Percentiles rank a stretch among this genome's conserved stretches.
Evolutionary conservation across 75 land plant species (phyloP).

Genomic region (Pseudotsuga menziesii): DNA sequence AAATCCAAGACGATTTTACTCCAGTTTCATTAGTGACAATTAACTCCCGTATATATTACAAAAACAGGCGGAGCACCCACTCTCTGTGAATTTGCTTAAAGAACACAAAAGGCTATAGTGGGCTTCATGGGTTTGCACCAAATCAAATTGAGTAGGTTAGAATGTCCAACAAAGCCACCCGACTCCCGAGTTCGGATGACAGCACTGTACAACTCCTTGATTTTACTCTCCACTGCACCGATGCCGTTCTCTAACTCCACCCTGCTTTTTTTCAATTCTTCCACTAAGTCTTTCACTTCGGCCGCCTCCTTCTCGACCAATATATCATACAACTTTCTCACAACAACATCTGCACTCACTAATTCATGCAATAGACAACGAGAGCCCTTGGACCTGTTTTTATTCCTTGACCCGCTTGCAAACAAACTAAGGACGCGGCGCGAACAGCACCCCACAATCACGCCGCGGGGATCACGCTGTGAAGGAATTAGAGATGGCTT

Average conservation of each 20-base stretch:
- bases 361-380: not conserved
- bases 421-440: too few relatives aligned
- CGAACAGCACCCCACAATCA: too few relatives aligned
- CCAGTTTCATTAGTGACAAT: not conserved
- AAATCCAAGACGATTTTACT: not conserved
- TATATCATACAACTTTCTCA: not conserved
- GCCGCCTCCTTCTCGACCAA: not conserved
- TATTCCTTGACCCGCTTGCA: too few relatives aligned
- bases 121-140: not conserved
- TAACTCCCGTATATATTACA: not conserved
- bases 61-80: too few relatives aligned
- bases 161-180: not conserved
- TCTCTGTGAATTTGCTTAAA: too few relatives aligned
- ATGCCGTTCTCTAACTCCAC: not conserved
- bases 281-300: not conserved
- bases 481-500: too few relatives aligned
- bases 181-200: not conserved
- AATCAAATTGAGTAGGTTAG: not conserved
- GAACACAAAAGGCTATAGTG: too few relatives aligned
- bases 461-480: too few relatives aligned
- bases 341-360: not conserved
- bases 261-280: not conserved
- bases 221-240: not conserved
- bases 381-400: too few relatives aligned
- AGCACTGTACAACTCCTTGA: not conserved